phyloP scores from a whole-genome alignment of 73 alveolate species.

The Durusdinium trenchii region DNA sequence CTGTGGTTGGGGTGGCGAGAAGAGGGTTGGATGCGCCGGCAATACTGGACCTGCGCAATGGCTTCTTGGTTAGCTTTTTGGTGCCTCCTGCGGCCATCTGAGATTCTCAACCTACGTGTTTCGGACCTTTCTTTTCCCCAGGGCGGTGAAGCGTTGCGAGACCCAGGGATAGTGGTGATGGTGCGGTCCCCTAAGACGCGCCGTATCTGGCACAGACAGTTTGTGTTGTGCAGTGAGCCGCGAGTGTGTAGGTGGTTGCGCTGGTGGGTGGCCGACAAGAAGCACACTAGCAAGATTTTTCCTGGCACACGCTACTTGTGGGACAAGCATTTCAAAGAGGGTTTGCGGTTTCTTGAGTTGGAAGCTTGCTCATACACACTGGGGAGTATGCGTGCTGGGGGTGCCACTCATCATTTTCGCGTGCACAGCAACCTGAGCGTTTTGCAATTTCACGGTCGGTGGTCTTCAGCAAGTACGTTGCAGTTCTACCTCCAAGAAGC shows the following conservation, averaged over 20 bases:
- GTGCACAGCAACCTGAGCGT: neutral
- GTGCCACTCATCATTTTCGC: slow-evolving; percentile 23
- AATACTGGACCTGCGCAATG: neutral
- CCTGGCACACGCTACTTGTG: neutral
- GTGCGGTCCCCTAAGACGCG: slow-evolving; percentile 4
- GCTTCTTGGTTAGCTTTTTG: neutral
- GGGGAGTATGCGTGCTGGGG: slow-evolving; percentile 6
- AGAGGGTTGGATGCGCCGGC: too few species aligned
- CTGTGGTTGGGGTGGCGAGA: too few species aligned
- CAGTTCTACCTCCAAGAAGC: neutral
- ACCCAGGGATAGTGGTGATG: neutral
- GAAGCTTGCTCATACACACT: neutral
- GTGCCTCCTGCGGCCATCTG: neutral
- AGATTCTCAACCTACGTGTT: neutral
- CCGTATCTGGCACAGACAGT: slow-evolving; percentile 7
- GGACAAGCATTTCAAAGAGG: neutral
- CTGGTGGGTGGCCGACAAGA: neutral
- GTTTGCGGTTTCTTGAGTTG: neutral
- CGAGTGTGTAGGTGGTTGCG: neutral
- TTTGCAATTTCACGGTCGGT: neutral
- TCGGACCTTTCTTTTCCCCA: neutral
- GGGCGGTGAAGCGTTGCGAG: too few species aligned
- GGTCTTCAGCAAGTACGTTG: neutral
- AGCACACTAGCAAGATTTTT: neutral
- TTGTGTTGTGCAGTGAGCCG: neutral